Base-by-base conservation (phyloP, 306 rosid genomes). In the Lupinus albus region DNA sequence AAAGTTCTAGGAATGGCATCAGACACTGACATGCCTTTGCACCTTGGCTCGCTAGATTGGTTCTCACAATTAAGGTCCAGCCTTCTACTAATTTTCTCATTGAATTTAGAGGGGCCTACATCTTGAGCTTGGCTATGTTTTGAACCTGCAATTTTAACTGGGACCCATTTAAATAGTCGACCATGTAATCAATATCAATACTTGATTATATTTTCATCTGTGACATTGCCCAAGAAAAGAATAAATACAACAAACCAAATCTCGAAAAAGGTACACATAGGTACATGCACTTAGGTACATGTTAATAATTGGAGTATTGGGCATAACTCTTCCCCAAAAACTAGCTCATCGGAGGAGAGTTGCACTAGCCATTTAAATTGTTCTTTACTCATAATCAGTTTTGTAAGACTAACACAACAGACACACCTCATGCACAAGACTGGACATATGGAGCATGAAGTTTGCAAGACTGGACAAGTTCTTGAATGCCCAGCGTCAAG, bases 71-170 rank as follows among this genome's bases (percentile, higher is more conserved):
- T 80, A 63, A 76, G 76, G 73, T 82, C 77, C 70, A 74, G 61
- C 46, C 79, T 88, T 75, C 84, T 78, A 70, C 35, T 79, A 8
- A 71, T 76, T 66, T 84, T 86, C 78, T 79, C 84, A 41, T 57
- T 82, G 63, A 75, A 81, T 77, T 78, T 84, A 74, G 79, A 67
- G 73, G 81, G 74, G 73, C 83, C 82, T 7, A 57, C 74, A 66
- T 74, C 83, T 62, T 61, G 77, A 48, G 76, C 65, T 33, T 65
- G 74, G 44, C 73, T 65, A 48, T 78, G 88, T 54, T 74, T 78
- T 51, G 75, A 75, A 35, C 85, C 83, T 64, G 79, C 70, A 67
- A 49, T 57, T 74, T 87, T 74, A 76, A 81, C 68, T 64, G 82
- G 79, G 65, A 60, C 67, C 75, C 88, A 59, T 74, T 79, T 51